Evolutionary conservation across 2,329 filamentous ascomycete species (phyloP).

Genomic region (Neonectria punicea): DNA sequence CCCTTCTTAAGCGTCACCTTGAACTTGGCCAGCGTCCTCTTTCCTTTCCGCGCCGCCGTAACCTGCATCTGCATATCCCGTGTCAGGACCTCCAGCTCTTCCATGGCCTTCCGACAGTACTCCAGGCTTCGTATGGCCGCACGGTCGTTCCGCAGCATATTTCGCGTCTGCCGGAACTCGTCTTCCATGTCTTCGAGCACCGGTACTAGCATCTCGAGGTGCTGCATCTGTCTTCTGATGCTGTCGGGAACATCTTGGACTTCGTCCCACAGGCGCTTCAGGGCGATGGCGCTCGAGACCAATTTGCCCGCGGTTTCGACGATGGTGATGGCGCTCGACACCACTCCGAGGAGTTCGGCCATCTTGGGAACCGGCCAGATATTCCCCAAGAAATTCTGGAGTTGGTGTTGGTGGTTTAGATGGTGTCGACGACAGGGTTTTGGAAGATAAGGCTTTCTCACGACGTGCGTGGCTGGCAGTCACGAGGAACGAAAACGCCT

Average conservation of each 20-base stretch:
- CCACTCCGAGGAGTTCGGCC: conserved; percentile 30
- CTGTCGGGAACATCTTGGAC: conserved; percentile 20
- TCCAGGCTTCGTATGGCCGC: conserved; percentile 15
- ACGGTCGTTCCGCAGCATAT: background rate
- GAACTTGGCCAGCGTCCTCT: background rate
- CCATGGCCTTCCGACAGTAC: conserved; percentile 17
- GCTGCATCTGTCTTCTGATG: conserved; percentile 6
- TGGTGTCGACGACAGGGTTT: background rate
- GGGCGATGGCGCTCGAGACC: conserved; percentile 9
- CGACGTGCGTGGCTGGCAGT: no score
- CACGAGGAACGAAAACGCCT: background rate
- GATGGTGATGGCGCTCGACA: conserved; percentile 29
- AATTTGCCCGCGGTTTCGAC: conserved; percentile 29
- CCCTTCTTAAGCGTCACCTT: conserved; percentile 23
- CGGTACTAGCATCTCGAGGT: background rate
- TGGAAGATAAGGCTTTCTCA: background rate
- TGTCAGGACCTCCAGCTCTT: conserved; percentile 1
- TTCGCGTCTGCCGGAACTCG: conserved; percentile 7
- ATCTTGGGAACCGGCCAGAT: conserved; percentile 1
- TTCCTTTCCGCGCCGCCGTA: background rate
- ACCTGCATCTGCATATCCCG: conserved; percentile 24
- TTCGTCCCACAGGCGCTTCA: conserved; percentile 33
- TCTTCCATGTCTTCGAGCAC: conserved; percentile 23
- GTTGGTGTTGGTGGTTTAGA: background rate
- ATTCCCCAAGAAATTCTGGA: no score